A percentile compares a stretch with the other conserved stretches of the same genome.
These are phyloP conservation scores for Crataegus laevigata DNA, from an alignment of 306 rosid genomes.

Conservation along the genomic window DNA sequence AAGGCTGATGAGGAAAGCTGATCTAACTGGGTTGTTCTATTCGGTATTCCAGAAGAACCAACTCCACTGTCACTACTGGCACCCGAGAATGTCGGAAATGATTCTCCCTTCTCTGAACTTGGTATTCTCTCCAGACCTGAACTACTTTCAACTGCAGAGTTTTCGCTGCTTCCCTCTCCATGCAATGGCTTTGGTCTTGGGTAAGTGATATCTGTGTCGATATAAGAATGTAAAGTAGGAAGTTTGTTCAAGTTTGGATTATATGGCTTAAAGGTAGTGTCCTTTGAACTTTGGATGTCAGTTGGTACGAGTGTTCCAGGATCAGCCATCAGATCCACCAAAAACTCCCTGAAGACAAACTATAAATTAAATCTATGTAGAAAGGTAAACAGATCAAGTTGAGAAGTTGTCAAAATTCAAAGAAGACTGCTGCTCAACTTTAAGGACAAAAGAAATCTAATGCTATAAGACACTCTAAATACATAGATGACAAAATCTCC, in stretches of 20 bases:
- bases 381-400: slow-evolving; percentile 6
- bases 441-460: neutral
- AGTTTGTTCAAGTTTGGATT: slow-evolving; percentile 44
- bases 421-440: neutral
- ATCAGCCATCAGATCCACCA: slow-evolving; percentile 99
- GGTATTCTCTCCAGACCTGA: slow-evolving; percentile 38
- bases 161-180: slow-evolving; percentile 80
- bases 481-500: neutral
- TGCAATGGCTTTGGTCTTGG: slow-evolving; percentile 39
- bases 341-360: slow-evolving; percentile 78
- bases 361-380: slow-evolving; percentile 20
- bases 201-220: slow-evolving; percentile 44
- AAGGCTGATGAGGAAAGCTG: slow-evolving; percentile 40
- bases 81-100: slow-evolving; percentile 34
- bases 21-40: slow-evolving; percentile 33
- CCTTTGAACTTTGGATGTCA: slow-evolving; percentile 62
- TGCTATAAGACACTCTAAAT: neutral
- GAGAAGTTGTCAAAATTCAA: neutral
- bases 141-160: slow-evolving; percentile 29
- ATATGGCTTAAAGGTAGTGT: slow-evolving; percentile 40
- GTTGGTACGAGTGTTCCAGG: slow-evolving; percentile 94
- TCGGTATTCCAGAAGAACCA: slow-evolving; percentile 44
- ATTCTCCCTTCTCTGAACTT: slow-evolving; percentile 47
- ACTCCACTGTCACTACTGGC: slow-evolving; percentile 33
- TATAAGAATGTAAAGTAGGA: slow-evolving; percentile 38